A percentile compares a stretch with the other conserved stretches of the same genome.
phyloP scores from a whole-genome alignment of 75 land plant genomes.

The Pinus tabuliformis region DNA sequence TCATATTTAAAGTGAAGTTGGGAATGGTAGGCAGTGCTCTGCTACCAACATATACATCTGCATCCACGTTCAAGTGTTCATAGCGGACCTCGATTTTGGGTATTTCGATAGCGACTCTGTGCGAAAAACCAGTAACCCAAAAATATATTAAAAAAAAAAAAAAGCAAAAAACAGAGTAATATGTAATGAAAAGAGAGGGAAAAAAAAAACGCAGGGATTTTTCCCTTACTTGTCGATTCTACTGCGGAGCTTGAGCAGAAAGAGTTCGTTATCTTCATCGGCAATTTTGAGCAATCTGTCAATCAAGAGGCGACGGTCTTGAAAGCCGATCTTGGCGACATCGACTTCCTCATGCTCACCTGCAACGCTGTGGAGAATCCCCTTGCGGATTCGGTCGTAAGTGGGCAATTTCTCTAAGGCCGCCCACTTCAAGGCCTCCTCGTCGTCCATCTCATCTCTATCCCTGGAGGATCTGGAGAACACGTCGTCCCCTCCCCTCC shows the following conservation, averaged over 20 bases:
- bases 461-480: constrained; percentile 13
- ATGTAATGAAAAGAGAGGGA: too few relatives aligned
- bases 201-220: too few relatives aligned
- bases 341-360: constrained; percentile 61
- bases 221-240: constrained; percentile 67
- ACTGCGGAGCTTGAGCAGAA: constrained; percentile 51
- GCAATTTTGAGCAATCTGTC: constrained; percentile 67
- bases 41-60: constrained; percentile 56
- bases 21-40: constrained; percentile 64
- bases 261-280: constrained; percentile 87
- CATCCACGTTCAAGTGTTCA: constrained; percentile 56
- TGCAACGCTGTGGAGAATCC: constrained; percentile 9
- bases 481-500: constrained; percentile 17
- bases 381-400: not conserved
- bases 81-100: constrained; percentile 79
- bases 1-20: constrained; percentile 33
- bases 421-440: constrained; percentile 74
- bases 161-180: too few relatives aligned
- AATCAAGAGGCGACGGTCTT: constrained; percentile 62
- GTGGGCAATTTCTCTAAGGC: constrained; percentile 88
- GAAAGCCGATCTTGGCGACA: constrained; percentile 46
- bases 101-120: constrained; percentile 76
- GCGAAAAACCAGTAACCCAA: not conserved
- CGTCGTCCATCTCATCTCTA: constrained; percentile 30
- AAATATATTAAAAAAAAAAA: too few relatives aligned